Conservation (phyloP, 768 basidiomycete species). For the Boletus sp. region DNA sequence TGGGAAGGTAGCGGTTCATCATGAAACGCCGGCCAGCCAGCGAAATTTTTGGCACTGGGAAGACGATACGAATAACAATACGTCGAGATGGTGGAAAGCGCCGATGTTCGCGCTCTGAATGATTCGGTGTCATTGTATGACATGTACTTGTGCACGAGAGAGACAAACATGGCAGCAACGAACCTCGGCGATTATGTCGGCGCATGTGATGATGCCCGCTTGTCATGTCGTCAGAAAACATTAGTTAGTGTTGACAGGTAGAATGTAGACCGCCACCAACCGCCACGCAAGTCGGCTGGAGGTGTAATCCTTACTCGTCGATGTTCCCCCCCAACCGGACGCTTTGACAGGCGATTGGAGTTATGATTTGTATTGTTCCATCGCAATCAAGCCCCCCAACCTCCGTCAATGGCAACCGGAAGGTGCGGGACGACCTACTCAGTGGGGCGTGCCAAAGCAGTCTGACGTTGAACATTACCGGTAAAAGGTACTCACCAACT, state of each 20-base stretch:
- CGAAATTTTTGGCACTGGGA: constrained; percentile 6
- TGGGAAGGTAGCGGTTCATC: constrained; percentile 1
- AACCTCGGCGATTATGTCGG: not conserved
- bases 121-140: not conserved
- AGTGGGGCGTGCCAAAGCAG: not conserved
- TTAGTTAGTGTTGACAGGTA: constrained; percentile 4
- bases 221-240: constrained; percentile 8
- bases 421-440: not conserved
- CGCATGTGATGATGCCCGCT: not conserved
- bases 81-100: constrained; percentile 7
- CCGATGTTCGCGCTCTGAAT: not conserved
- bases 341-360: not conserved
- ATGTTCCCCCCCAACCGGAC: not conserved
- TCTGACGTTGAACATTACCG: not conserved
- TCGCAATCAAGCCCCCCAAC: not conserved
- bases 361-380: not conserved
- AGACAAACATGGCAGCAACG: not conserved
- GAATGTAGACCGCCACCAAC: constrained; percentile 5
- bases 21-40: constrained; percentile 1
- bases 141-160: not conserved
- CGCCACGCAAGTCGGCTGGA: not conserved
- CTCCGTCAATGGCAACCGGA: not conserved
- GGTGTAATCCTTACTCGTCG: not conserved
- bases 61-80: not conserved
- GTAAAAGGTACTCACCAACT: constrained; percentile 2